Evolutionary conservation across 257 asterid species (phyloP), one percentile per base, ranked within the genome.

Genomic region (Solanum paucissectum): DNA sequence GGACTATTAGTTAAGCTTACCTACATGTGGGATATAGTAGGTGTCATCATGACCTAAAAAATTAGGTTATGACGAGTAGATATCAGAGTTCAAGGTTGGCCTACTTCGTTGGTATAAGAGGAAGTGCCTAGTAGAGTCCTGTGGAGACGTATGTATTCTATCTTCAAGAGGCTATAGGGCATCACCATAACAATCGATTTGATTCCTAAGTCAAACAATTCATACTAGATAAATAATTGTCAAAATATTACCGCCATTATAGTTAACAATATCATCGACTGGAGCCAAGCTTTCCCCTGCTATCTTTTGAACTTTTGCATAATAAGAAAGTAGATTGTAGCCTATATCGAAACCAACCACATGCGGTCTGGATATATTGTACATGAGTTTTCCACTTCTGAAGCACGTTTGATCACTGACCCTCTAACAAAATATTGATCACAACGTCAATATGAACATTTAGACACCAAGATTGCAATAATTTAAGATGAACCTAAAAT

Each of bases 351-450:
- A 52, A 52, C n/a, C n/a, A 52, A 52, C 18, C 62, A 18, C 62
- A 52, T 0, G n/a, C 10, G 0, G 10, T 52, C 23, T 0, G 10
- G 6, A 52, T 18, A 52, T 52, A n/a, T 18, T 52, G 4, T 52
- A 52, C 10, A 52, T 0, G 62, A 52, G 62, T 52, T 6, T 18
- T 52, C n/a, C 10, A 52, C 23, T 52, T 52, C 10, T 6, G 10
- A 52, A 52, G n/a, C n/a, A 3, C 62, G 10, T 18, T 3, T 18
- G 62, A 52, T 49, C 58, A 49, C 0, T 49, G 58, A 14, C 0
- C 14, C 21, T 49, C 1, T 5, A 49, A 49, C 55, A 5, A 14
- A 49, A 49, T 49, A 49, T 49, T 49, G 58, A 49, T 49, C 58
- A 14, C 21, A 49, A 49, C 3, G 3, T 49, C 21, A 49, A 49